Evolutionary conservation across 1,284 basidiomycete genomes (phyloP), one percentile per base, ranked within the genome.

Genomic region (Cryptococcus neoformans): DNA sequence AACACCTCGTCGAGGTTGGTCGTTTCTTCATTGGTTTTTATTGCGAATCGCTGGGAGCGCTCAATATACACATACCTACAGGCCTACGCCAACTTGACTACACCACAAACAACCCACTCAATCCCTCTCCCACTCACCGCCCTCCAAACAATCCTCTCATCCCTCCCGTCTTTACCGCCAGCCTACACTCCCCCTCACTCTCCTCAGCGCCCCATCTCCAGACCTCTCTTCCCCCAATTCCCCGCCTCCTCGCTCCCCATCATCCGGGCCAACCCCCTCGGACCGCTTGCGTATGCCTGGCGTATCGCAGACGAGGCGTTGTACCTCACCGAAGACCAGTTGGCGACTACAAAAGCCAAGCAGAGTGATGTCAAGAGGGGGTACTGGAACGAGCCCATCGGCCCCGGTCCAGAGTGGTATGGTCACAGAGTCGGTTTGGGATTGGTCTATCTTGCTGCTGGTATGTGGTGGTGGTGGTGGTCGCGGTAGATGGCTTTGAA

Each of bases 401-500:
- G 74, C 9, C 59, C 69, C 9, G 74, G 74, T 60, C 66, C 68
- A 8, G 73, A 74, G 58, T 74, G 73, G 72, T 76, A 76, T 53
- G 55, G 65, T 0, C 58, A 66, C 3, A 51, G 74, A 38, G 54
- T 65, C 8, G 68, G 64, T 1, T 49, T 76, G 8, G 61, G 62
- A 17, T 16, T 70, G 4, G 72, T 66, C 6, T 76, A 74, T 41
- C 65, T 76, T 10, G 45, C 60, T 21, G 65, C 72, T 17, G 70
- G 70, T 67, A 58, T 62, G 66, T 21, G 21, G 21, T 21, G 21
- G 21, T 21, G 21, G 21, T 21, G 21, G 21, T 21, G 21, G 21
- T 21, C 21, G 21, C 21, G 21, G 21, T 21, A 21, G 21, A 21
- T 21, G 21, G 28, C 28, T 28, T 28, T 28, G 21, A 28, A 28